phyloP scores from a whole-genome alignment of 306 rosid species.

The Cucurbita pepo region DNA sequence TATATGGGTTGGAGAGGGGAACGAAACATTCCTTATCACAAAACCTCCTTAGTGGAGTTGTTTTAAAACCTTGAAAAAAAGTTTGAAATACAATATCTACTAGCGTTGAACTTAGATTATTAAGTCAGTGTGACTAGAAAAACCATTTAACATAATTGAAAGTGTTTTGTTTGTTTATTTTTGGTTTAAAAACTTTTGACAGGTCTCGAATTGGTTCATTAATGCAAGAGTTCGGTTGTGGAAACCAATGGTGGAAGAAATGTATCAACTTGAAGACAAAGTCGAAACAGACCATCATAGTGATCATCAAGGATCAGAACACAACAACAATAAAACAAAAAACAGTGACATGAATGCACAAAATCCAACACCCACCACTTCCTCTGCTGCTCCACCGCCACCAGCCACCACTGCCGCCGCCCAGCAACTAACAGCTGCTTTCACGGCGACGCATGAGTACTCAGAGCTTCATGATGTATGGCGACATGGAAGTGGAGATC shows the following conservation, averaged over 20 bases:
- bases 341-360: constrained; percentile 18
- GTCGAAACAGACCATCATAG: constrained; percentile 2
- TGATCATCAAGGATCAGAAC: neutral
- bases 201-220: constrained; percentile 76
- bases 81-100: too few species aligned
- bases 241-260: constrained; percentile 82
- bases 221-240: constrained; percentile 73
- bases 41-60: too few species aligned
- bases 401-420: constrained; percentile 9
- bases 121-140: too few species aligned
- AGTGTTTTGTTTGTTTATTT: neutral
- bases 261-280: constrained; percentile 59
- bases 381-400: constrained; percentile 3
- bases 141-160: neutral
- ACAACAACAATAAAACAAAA: neutral
- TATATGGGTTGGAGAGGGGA: too few species aligned
- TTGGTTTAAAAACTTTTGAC: neutral
- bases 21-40: too few species aligned
- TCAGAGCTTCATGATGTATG: constrained; percentile 22
- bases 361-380: constrained; percentile 24
- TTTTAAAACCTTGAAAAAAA: too few species aligned
- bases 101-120: too few species aligned
- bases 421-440: neutral
- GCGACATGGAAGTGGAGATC: constrained; percentile 24
- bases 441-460: constrained; percentile 6